Conservation (phyloP, 768 basidiomycete species). For the Favolaschia claudopus region DNA sequence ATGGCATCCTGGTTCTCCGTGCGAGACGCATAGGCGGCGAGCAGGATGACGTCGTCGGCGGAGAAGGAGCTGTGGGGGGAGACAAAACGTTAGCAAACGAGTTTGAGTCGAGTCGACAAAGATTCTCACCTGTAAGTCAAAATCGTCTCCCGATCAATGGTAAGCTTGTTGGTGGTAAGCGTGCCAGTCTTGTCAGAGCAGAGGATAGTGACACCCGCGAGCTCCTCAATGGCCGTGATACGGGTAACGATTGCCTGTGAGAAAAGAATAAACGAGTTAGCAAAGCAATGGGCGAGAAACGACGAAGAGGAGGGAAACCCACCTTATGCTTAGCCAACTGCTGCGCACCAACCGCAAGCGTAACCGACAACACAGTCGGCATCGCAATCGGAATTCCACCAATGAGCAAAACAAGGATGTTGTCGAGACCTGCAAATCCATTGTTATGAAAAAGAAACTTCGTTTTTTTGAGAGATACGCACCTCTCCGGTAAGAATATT, state of each 20-base stretch:
- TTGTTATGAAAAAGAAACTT: too few relatives aligned
- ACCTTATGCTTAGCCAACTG: conserved; percentile 97
- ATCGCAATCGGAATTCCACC: conserved; percentile 99
- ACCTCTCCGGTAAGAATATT: conserved; percentile 89
- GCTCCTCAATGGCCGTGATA: conserved; percentile 98
- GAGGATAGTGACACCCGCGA: conserved; percentile 96
- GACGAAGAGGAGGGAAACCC: too few relatives aligned
- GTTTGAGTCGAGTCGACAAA: too few relatives aligned
- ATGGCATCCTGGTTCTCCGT: conserved; percentile 99
- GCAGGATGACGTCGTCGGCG: conserved; percentile 88
- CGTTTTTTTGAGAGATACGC: neutral
- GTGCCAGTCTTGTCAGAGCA: conserved; percentile 99
- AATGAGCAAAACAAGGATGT: conserved; percentile 98
- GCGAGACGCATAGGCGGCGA: conserved; percentile 94
- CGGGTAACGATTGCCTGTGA: conserved; percentile 99
- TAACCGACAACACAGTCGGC: conserved; percentile 98
- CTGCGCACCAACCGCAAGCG: conserved; percentile 97
- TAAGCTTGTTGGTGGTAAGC: conserved; percentile 98
- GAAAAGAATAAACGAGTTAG: too few relatives aligned
- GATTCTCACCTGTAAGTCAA: conserved; percentile 65
- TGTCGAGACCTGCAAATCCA: conserved; percentile 81
- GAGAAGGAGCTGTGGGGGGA: conserved; percentile 68
- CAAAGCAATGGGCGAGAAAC: too few relatives aligned
- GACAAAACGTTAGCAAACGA: neutral
- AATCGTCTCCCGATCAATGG: conserved; percentile 92